Evolutionary conservation across 2,329 filamentous ascomycete species (phyloP).

Genomic region (Aspergillus intermedius): DNA sequence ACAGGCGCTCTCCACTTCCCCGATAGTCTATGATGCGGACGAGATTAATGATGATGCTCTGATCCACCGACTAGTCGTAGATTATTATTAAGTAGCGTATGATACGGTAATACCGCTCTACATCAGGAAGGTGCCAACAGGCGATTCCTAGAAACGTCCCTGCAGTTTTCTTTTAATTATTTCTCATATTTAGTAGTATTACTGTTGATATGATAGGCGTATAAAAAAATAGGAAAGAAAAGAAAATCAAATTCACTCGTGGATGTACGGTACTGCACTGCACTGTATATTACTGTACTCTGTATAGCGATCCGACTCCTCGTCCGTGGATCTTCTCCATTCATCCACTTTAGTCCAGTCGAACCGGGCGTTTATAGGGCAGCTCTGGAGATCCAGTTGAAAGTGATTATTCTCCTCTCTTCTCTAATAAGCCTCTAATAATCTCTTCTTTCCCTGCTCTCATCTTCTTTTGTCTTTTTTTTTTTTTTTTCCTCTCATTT

Average conservation of each 20-base stretch:
- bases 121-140: no score
- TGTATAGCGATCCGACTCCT: no score
- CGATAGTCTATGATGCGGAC: no score
- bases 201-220: no score
- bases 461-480: conserved; percentile 1
- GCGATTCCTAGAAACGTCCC: no score
- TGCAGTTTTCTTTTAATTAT: neutral
- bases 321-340: no score
- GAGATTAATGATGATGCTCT: neutral
- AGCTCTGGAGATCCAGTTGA: conserved; percentile 8
- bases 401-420: conserved; percentile 1
- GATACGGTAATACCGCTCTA: neutral
- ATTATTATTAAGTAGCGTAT: neutral
- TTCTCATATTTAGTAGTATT: neutral
- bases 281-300: neutral
- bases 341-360: no score
- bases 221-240: neutral
- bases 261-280: neutral
- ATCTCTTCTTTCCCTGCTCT: conserved; percentile 1
- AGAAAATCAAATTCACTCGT: neutral
- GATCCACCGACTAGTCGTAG: neutral
- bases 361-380: conserved; percentile 1
- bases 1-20: no score
- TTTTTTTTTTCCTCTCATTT: neutral
- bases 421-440: conserved; percentile 4